These are phyloP conservation scores for Colletotrichum karsti DNA, from an alignment of 2,329 filamentous ascomycete species.

Conservation along the genomic window DNA sequence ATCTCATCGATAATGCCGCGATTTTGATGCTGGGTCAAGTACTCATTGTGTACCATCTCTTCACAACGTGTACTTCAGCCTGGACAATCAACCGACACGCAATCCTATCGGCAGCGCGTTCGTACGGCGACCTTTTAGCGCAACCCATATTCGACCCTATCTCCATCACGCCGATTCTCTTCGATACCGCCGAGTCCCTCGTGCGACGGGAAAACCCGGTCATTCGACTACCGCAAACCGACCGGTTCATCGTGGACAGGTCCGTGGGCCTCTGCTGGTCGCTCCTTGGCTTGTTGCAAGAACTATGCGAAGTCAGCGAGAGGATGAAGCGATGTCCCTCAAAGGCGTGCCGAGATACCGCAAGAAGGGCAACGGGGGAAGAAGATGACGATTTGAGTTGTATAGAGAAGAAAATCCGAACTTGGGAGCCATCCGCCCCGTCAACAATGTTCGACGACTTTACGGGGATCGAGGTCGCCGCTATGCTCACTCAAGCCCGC, in stretches of 20 bases:
- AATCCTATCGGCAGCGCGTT: not conserved
- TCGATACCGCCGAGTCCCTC: not conserved
- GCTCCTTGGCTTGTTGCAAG: not conserved
- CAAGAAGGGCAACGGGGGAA: not conserved
- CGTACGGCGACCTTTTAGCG: not conserved
- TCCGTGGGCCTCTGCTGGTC: not conserved
- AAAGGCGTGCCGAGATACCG: not conserved
- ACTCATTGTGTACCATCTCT: not conserved
- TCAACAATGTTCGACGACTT: not conserved
- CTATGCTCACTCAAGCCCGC: not conserved
- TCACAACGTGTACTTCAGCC: not conserved
- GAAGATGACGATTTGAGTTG: not conserved
- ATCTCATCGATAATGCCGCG: not conserved
- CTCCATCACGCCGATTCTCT: not conserved
- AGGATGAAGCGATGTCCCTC: not conserved
- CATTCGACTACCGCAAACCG: not conserved
- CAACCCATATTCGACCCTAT: not conserved
- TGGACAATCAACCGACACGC: not conserved
- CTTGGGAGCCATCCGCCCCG: not conserved
- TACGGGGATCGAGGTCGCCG: not conserved
- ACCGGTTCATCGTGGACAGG: not conserved
- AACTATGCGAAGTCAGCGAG: not conserved
- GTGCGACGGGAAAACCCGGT: not conserved
- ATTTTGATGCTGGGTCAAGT: not conserved
- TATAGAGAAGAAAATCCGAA: not conserved